These are phyloP conservation scores for Metschnikowia cubensis DNA, from an alignment of 805 yeast species.

Conservation along the genomic window DNA sequence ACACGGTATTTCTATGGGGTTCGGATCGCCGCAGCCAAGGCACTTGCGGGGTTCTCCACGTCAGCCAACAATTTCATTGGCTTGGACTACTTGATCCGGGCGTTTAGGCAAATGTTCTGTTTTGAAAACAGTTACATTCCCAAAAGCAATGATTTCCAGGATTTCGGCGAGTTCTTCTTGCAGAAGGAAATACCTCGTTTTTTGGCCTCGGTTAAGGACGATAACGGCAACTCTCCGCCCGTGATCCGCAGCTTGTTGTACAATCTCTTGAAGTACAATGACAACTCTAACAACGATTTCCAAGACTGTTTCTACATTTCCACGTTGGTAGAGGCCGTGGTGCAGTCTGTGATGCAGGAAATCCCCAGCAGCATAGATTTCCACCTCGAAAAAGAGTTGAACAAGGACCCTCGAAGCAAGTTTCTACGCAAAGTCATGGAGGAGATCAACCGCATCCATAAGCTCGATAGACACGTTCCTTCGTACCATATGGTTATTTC, in stretches of 20 bases:
- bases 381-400: conserved; percentile 9
- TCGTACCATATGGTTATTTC: conserved; percentile 59
- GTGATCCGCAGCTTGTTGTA: conserved; percentile 61
- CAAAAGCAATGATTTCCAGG: conserved; percentile 72
- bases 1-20: conserved; percentile 83
- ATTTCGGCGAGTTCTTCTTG: conserved; percentile 63
- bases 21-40: conserved; percentile 79
- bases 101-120: conserved; percentile 69
- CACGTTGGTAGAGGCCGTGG: conserved; percentile 52
- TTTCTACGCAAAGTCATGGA: conserved; percentile 36
- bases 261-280: conserved; percentile 76
- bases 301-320: conserved; percentile 68
- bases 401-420: conserved; percentile 3
- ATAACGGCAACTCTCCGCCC: conserved; percentile 55
- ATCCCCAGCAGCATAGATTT: conserved; percentile 17
- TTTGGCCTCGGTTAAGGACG: conserved; percentile 57
- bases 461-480: conserved; percentile 85
- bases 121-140: conserved; percentile 64
- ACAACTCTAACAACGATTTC: conserved; percentile 73
- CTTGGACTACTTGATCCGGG: conserved; percentile 62
- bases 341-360: conserved; percentile 22
- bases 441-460: conserved; percentile 70
- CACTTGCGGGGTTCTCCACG: conserved; percentile 65
- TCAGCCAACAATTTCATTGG: conserved; percentile 67
- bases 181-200: conserved; percentile 66